These are phyloP conservation scores for Candida piceae DNA, from an alignment of 805 yeast species.

Conservation along the genomic window DNA sequence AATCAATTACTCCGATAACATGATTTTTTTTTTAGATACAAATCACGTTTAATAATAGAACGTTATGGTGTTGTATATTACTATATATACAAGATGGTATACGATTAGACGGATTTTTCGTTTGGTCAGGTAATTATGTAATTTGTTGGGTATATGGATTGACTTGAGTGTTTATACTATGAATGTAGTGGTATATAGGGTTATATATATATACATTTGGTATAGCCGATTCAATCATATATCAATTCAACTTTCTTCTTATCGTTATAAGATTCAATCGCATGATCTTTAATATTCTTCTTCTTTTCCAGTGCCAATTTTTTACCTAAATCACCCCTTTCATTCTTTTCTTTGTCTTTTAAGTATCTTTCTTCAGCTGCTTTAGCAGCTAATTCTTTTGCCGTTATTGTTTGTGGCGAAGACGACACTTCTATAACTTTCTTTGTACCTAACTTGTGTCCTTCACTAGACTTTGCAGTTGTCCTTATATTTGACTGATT, in stretches of 20 bases:
- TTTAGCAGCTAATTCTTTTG: constrained; percentile 25
- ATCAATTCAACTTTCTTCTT: constrained; percentile 13
- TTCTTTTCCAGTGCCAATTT: constrained; percentile 21
- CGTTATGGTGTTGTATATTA: too few species aligned
- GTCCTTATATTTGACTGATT: constrained; percentile 1
- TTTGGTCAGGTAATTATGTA: too few species aligned
- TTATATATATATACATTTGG: too few species aligned
- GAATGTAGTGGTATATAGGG: too few species aligned
- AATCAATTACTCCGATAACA: too few species aligned
- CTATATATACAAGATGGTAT: too few species aligned
- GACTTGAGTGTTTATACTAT: too few species aligned
- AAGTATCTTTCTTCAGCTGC: constrained; percentile 24
- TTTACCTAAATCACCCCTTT: constrained; percentile 23
- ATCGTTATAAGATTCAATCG: constrained; percentile 19
- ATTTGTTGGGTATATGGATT: too few species aligned
- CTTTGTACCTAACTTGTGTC: constrained; percentile 15
- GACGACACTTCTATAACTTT: too few species aligned
- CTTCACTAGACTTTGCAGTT: constrained; percentile 1
- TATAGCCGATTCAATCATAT: constrained; percentile 12
- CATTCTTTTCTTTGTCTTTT: constrained; percentile 13
- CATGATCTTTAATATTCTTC: constrained; percentile 21
- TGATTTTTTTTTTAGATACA: too few species aligned
- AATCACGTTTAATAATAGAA: too few species aligned
- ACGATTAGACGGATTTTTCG: too few species aligned
- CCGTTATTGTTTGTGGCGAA: constrained; percentile 10